Evolutionary conservation across 1,284 basidiomycete genomes (phyloP), one percentile per base, ranked within the genome.

Genomic region (Xerocomus amazonicus): DNA sequence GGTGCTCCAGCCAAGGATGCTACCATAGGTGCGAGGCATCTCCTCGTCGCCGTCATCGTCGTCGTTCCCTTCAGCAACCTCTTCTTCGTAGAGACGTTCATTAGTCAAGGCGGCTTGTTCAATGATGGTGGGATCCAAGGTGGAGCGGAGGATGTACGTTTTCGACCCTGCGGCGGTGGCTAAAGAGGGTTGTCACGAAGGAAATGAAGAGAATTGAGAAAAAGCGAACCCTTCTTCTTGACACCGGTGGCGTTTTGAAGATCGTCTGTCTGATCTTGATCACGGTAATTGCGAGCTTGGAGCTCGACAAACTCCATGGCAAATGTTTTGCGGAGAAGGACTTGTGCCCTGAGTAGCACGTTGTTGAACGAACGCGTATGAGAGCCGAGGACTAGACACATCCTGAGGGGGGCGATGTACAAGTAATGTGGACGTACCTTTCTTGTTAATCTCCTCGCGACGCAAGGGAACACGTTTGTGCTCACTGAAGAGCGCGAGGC

Each of bases 301-400:
- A 90, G 75, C 63, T 90, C 86, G 16, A 83, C 79, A 12, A 91
- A 74, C 56, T 90, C 84, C 79, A 90, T 81, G 3, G 83, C 86
- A 58, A 90, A 87, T 0, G 77, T 81, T 26, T 73, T 73, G 26
- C 69, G 70, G 10, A 91, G 70, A 13, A 77, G 79, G 3, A 62
- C 59, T 51, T 90, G 84, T 1, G 88, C 87, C 16, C 60, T 61
- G 2, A 62, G 59, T n/a, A 87, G 76, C 10, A 89, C 78, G 0
- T 55, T 50, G 23, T 76, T 79, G 66, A 90, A 90, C 2, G 72
- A 55, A 28, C 83, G 77, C 4, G 77, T 67, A 43, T 77, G 73
- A 4, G 75, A 65, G 9, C 82, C 83, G 26, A 90, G 68, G 0
- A 86, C 89, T 89, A 9, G 27, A 34, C 13, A 14, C 4, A 3